Evolutionary conservation across 2,329 filamentous ascomycete species (phyloP), one percentile per base, ranked within the genome.

Genomic region (Scleromitrula shiraiana): DNA sequence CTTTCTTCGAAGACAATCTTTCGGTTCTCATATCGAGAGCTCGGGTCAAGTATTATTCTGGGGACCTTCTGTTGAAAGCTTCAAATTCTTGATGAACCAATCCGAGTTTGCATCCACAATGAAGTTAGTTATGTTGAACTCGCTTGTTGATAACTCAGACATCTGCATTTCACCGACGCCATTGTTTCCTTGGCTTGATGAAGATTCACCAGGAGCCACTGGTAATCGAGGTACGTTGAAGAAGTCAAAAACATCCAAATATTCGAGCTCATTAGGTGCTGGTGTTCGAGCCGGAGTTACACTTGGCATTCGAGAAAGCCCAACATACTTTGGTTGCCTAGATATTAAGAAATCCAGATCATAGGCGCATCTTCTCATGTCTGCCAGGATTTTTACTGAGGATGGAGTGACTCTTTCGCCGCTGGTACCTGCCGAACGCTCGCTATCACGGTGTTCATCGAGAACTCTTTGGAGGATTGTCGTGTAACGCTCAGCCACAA

Each of bases 161-260:
- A 63, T 56, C 22, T 56, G 48, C 53, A 62, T 44, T 58, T 65
- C 52, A 53, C 63, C 52, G 46, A 47, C 53, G 7, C 52, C 51
- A 42, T 57, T 23, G 61, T 22, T 20, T 2, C 37, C 22, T 8
- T 49, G 33, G 17, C 17, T 30, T 7, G 23, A 22, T 2, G 32
- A 36, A 12, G 54, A 24, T 41, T 64, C 40, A 54, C 61, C 44
- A 41, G 61, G 14, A 24, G 68, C 68, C 19, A 76, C 66, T 0
- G 78, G 76, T 20, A 95, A 69, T 15, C 88, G 73, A 1, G 90
- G 90, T 48, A 94, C 81, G 62, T 95, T 95, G 73, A 95, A 96
- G 63, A 94, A 95, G 58, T 93, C 88, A 63, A 96, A 95, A 0
- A 95, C 86, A 59, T 95, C 89, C 2, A 95, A 71, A 62, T 94